Evolutionary conservation across 2,329 filamentous ascomycete species (phyloP), one percentile per base, ranked within the genome.

Genomic region (Colletotrichum eremochloae): DNA sequence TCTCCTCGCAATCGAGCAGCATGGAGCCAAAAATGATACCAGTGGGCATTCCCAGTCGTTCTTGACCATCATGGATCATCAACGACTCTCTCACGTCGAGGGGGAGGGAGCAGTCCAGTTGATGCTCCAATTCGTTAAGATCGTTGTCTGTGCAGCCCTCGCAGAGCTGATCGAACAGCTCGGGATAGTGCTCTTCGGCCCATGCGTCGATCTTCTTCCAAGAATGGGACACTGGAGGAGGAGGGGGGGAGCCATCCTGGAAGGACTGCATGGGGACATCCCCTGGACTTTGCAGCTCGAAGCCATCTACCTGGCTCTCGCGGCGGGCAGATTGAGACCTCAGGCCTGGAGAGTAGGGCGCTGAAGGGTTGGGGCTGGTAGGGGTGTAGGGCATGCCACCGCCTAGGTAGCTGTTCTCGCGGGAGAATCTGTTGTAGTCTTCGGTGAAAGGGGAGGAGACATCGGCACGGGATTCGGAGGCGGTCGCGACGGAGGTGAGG

Each of bases 251-350:
- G 68, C 96, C 96, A 76, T 98, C 95, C 78, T 93, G 91, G 84
- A 99, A 99, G 74, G 93, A 93, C 84, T 98, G 96, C 94, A 99
- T 96, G 76, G 93, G 96, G 74, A 99, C 97, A 82, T 98, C 96
- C 75, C 94, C 93, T 6, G 90, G 84, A 84, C 85, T 91, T 76
- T 91, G 89, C 71, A 90, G 90, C 79, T 96, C 93, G 77, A 93
- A 91, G 60, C 90, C 89, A 71, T 91, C 89, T 71, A 85, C 85
- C 75, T 90, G 89, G 73, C 87, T 90, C 46, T 90, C 87, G 77
- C 90, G 87, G 76, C 89, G 88, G 76, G 92, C 93, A 63, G 91
- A 87, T 69, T 92, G 86, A n/a, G 94, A 96, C 77, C 95, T 90
- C 87, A 97, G 90, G 64, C 95, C 96, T 14, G 96, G 96, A 0